Percentiles rank a stretch among this genome's conserved stretches.
phyloP scores from a whole-genome alignment of 495 filamentous ascomycete species.

The Daldinia decipiens region DNA sequence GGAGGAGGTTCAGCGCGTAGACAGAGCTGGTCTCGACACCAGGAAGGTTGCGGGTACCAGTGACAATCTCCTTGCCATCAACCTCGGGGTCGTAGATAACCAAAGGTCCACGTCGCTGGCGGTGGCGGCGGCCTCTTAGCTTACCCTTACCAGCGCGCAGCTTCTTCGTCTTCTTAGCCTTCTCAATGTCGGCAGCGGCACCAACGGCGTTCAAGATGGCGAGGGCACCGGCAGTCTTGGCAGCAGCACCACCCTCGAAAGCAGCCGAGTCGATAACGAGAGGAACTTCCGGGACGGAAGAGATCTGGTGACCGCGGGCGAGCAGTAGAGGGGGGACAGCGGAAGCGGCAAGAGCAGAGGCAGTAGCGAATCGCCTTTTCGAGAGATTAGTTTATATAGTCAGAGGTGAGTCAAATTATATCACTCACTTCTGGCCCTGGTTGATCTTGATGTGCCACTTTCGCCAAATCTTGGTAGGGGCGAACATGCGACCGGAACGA shows the following conservation, averaged over 20 bases:
- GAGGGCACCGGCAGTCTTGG: slow-evolving; percentile 90
- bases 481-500: slow-evolving; percentile 99
- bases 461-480: slow-evolving; percentile 99
- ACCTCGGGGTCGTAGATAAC: slow-evolving; percentile 94
- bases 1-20: slow-evolving; percentile 95
- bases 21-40: slow-evolving; percentile 98
- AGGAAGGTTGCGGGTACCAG: slow-evolving; percentile 96
- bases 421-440: slow-evolving; percentile 86
- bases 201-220: slow-evolving; percentile 88
- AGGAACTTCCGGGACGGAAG: slow-evolving; percentile 92
- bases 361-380: slow-evolving; percentile 90
- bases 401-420: background rate
- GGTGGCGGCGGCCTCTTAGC: slow-evolving; percentile 91
- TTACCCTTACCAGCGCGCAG: slow-evolving; percentile 98
- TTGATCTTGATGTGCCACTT: slow-evolving; percentile 99
- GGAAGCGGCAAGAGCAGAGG: slow-evolving; percentile 95
- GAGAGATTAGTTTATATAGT: slow-evolving; percentile 36
- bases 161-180: slow-evolving; percentile 94
- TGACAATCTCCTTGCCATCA: slow-evolving; percentile 90
- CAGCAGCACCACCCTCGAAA: slow-evolving; percentile 78
- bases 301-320: slow-evolving; percentile 95
- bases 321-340: slow-evolving; percentile 92
- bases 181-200: slow-evolving; percentile 88
- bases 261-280: slow-evolving; percentile 91
- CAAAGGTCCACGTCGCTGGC: slow-evolving; percentile 95